phyloP scores from a whole-genome alignment of 768 basidiomycete genomes.

The Tubosaeta sp. region DNA sequence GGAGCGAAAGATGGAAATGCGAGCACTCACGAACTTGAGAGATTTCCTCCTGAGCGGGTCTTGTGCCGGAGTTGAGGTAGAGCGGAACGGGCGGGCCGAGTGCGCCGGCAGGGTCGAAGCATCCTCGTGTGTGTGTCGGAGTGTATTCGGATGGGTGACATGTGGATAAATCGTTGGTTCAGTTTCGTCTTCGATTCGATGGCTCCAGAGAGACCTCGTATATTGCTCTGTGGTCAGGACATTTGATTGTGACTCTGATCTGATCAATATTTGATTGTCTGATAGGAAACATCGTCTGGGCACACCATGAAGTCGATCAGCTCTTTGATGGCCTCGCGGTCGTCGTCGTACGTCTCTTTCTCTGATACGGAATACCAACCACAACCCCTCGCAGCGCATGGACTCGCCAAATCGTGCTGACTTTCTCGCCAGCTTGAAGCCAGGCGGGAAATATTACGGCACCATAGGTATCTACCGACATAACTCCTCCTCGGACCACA shows the following conservation, averaged over 20 bases:
- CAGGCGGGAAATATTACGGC: constrained; percentile 70
- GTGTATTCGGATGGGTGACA: neutral
- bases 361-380: too few relatives aligned
- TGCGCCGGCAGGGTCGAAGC: neutral
- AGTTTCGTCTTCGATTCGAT: constrained; percentile 2
- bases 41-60: constrained; percentile 61
- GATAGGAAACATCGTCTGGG: constrained; percentile 73
- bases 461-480: constrained; percentile 77
- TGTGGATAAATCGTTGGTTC: neutral
- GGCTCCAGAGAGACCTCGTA: constrained; percentile 18
- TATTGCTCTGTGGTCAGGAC: constrained; percentile 33
- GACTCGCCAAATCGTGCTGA: constrained; percentile 61
- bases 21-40: constrained; percentile 70
- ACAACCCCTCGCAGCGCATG: constrained; percentile 34
- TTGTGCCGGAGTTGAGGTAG: constrained; percentile 45
- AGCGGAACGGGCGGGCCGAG: neutral
- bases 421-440: constrained; percentile 60
- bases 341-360: constrained; percentile 56
- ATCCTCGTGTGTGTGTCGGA: neutral
- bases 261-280: neutral
- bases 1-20: constrained; percentile 80
- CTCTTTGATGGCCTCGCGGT: constrained; percentile 68
- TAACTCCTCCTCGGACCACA: constrained; percentile 56
- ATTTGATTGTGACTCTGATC: neutral
- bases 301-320: constrained; percentile 64